Percentiles rank a stretch among this genome's conserved stretches.
Evolutionary conservation across 305 asterid genomes (phyloP).

Genomic region (Fraxinus sp.): DNA sequence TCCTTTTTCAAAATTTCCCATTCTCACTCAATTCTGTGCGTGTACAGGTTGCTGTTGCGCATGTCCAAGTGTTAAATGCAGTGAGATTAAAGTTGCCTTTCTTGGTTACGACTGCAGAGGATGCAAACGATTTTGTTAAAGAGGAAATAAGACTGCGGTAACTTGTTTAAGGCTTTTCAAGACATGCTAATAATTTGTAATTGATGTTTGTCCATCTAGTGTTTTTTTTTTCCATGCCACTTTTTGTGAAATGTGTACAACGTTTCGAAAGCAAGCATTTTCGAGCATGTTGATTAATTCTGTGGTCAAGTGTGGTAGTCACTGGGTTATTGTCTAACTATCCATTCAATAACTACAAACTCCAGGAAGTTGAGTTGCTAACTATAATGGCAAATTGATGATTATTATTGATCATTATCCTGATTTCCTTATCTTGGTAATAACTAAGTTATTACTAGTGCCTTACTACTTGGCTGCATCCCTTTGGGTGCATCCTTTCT

Average conservation of each 20-base stretch:
- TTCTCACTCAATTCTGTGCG: constrained; percentile 18
- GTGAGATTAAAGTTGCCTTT: constrained; percentile 85
- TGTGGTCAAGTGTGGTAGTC: background rate
- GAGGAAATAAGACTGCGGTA: constrained; percentile 94
- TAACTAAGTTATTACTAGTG: background rate
- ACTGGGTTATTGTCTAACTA: background rate
- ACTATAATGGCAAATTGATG: background rate
- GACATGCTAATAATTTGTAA: background rate
- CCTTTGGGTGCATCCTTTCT: background rate
- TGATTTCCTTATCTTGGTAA: background rate
- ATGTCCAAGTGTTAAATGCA: constrained; percentile 67
- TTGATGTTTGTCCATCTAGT: background rate
- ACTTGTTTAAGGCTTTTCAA: constrained; percentile 6
- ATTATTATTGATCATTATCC: background rate
- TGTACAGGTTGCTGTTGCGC: constrained; percentile 76
- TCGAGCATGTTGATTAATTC: background rate
- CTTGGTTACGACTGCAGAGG: constrained; percentile 80
- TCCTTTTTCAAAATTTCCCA: background rate
- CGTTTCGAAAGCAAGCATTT: background rate
- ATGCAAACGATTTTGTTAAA: constrained; percentile 67
- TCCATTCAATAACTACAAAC: background rate
- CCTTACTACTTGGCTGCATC: background rate
- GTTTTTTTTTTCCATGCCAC: background rate
- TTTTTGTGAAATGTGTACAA: background rate
- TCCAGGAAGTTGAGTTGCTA: background rate